Evolutionary conservation across 495 filamentous ascomycete genomes (phyloP), one percentile per base, ranked within the genome.

Genomic region (Aspergillus sclerotioniger): DNA sequence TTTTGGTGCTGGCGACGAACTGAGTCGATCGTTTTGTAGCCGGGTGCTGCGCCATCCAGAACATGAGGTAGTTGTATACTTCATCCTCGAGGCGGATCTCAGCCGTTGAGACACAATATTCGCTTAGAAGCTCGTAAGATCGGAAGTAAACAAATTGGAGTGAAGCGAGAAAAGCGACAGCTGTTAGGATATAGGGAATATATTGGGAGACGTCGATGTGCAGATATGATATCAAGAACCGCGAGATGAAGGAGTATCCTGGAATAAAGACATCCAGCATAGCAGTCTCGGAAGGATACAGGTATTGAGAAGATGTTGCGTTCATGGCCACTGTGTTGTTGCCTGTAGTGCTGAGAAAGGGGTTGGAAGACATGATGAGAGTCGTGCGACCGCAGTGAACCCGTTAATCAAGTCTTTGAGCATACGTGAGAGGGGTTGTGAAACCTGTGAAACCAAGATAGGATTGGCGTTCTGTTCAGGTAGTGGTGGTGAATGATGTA

Each of bases 241-340:
- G 71, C 0, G 86, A 85, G 51, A 90, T 73, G 59, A 88, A 66
- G 1, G 84, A 79, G 68, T 90, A 91, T 15, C 89, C 89, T 0
- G 89, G 89, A 54, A 92, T 84, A 67, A 92, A 80, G 25, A 82
- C 76, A 58, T 92, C 88, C 15, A 92, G 76, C n/a, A 91, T 73
- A n/a, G 63, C 66, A 1, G 70, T 69, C 17, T 77, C 74, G 8
- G 67, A 57, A 39, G 53, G 51, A 37, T 37, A 50, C 0, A 60
- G 0, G 63, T n/a, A 56, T 3, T 57, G 60, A 10, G 65, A 48
- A 10, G 65, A 16, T 49, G 35, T 60, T 17, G 53, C 55, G 10
- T 67, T 65, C 3, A 68, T 63, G 3, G 67, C 60, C 37, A 66
- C 44, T 12, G 56, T 62, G 12, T 63, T 64, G 41, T 69, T 67